Evolutionary conservation across 306 rosid species (phyloP), one percentile per base, ranked within the genome.

Genomic region (Castanopsis chinensis): DNA sequence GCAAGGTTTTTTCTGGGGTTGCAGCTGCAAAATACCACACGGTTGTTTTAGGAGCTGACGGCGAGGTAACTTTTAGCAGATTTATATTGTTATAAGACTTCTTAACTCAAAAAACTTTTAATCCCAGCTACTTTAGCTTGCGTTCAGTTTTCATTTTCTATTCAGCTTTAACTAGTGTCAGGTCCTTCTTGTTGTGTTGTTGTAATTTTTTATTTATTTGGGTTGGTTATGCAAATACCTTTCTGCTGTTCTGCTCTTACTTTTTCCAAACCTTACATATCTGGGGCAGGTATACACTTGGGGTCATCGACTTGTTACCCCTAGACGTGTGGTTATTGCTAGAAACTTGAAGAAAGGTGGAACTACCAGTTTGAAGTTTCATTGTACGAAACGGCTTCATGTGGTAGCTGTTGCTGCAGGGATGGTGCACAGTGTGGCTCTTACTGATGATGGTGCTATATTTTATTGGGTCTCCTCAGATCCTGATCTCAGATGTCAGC

Each of bases 241-340:
- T 23, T 17, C 79, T 45, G 51, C 15, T 45, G 20, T 71, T 71
- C 15, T 18, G 60, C 57, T 21, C 45, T 45, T 19, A 68, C 20
- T 68, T 68, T 68, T 23, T 37, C 71, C 27, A n/a, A 33, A 9
- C 20, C 52, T 3, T 35, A 35, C 52, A 35, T 19, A 19, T 35
- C 52, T 83, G 85, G 69, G 70, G 80, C 87, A 95, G 99, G 99
- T 93, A 32, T 92, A 86, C 87, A 92, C 99, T 74, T 95, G 99
- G 98, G 99, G 99, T 77, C 94, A 95, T 89, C 90, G 93, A 60
- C 95, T 90, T 76, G 99, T 95, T 71, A 92, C 94, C 33, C 97
- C 99, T 32, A 90, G 83, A 80, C 98, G 99, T 69, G 97, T 93
- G 35, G 90, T 93, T 19, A 80, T 95, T 55, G 80, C 88, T 80